These are phyloP conservation scores for Wickerhamomyces strasburgensis DNA, from an alignment of 805 yeast species.

Conservation along the genomic window DNA sequence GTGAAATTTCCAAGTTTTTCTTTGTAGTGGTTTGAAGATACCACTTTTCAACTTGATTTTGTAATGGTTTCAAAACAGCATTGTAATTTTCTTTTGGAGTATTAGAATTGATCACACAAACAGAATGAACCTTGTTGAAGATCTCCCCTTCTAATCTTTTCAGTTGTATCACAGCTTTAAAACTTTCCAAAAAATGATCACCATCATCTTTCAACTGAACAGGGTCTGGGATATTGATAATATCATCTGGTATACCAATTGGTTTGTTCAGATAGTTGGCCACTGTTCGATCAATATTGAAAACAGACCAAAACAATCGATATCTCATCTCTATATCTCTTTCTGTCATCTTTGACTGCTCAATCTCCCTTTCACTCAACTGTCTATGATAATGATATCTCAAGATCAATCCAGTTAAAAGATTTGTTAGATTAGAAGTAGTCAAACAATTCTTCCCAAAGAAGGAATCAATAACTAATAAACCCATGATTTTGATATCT, in stretches of 20 bases:
- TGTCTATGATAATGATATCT: constrained; percentile 43
- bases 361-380: constrained; percentile 6
- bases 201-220: constrained; percentile 34
- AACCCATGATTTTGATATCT: constrained; percentile 37
- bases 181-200: constrained; percentile 35
- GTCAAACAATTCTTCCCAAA: constrained; percentile 50
- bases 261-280: constrained; percentile 49
- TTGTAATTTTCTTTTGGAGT: constrained; percentile 8
- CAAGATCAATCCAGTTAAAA: constrained; percentile 41
- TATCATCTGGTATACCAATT: constrained; percentile 44
- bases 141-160: constrained; percentile 46
- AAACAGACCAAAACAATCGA: constrained; percentile 45
- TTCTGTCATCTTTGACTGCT: constrained; percentile 19
- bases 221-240: constrained; percentile 45
- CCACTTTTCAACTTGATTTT: constrained; percentile 32
- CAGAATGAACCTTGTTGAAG: constrained; percentile 42
- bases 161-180: constrained; percentile 39
- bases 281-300: constrained; percentile 43
- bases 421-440: constrained; percentile 48
- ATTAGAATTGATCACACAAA: constrained; percentile 32
- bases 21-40: constrained; percentile 23
- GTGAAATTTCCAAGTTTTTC: constrained; percentile 5
- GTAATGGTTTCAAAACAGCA: constrained; percentile 10
- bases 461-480: constrained; percentile 49
- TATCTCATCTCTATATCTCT: constrained; percentile 36